These are phyloP conservation scores for Physaria fendleri DNA, from an alignment of 345 rosid genomes.

Conservation along the genomic window DNA sequence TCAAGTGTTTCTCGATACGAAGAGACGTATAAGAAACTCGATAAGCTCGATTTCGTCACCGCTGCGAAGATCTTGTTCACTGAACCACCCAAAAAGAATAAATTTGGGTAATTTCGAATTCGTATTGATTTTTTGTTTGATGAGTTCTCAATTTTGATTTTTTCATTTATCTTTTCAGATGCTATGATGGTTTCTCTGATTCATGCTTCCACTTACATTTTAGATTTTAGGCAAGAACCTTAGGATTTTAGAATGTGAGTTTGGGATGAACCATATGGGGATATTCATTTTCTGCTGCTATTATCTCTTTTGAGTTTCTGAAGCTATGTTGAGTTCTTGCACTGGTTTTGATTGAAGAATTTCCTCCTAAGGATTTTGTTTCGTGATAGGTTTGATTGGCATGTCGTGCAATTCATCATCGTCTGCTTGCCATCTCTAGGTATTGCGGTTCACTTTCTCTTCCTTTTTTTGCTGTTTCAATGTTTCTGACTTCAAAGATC, in stretches of 20 bases:
- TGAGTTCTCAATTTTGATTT: too few species aligned
- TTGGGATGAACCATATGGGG: neutral
- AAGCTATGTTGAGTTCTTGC: neutral
- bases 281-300: neutral
- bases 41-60: constrained; percentile 66
- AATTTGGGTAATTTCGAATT: constrained; percentile 55
- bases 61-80: constrained; percentile 76
- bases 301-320: constrained; percentile 1
- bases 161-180: neutral
- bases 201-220: neutral
- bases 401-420: constrained; percentile 89
- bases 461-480: constrained; percentile 9
- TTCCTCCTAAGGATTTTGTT: neutral
- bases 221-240: neutral
- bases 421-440: constrained; percentile 92
- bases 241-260: neutral
- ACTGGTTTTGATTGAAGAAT: neutral
- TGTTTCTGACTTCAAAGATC: constrained; percentile 10
- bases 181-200: neutral
- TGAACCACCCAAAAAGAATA: constrained; percentile 51
- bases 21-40: constrained; percentile 56
- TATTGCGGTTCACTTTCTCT: constrained; percentile 17
- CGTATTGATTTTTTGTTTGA: too few species aligned
- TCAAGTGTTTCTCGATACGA: constrained; percentile 44
- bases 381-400: constrained; percentile 78